Conservation (phyloP, 805 yeast genomes). For the Ogataea wickerhamii region DNA sequence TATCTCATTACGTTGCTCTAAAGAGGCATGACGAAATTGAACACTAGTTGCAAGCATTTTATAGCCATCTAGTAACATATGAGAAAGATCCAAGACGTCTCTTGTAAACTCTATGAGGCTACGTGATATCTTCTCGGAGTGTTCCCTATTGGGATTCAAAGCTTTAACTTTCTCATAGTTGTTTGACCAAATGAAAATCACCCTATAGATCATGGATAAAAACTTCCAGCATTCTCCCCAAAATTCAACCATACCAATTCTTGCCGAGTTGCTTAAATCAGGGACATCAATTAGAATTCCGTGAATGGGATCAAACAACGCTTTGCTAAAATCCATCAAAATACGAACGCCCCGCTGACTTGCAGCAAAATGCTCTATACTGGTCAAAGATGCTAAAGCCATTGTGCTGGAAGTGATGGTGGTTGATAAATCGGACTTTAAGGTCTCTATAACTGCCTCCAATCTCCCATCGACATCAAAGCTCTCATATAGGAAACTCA, state of each 20-base stretch:
- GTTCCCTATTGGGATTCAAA: slow-evolving; percentile 13
- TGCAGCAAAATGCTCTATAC: slow-evolving; percentile 20
- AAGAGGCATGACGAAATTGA: slow-evolving; percentile 21
- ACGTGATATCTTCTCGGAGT: slow-evolving; percentile 22
- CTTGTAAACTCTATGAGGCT: slow-evolving; percentile 65
- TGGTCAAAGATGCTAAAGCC: slow-evolving; percentile 14
- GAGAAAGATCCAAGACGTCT: slow-evolving; percentile 78
- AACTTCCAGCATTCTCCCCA: slow-evolving; percentile 79
- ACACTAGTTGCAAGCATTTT: slow-evolving; percentile 38
- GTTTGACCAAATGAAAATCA: slow-evolving; percentile 73
- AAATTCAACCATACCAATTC: slow-evolving; percentile 35
- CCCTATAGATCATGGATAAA: slow-evolving; percentile 60
- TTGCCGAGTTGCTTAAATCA: slow-evolving; percentile 11
- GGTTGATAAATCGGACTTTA: slow-evolving; percentile 41
- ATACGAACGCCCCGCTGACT: slow-evolving; percentile 58
- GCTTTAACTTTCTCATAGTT: slow-evolving; percentile 28
- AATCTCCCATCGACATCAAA: slow-evolving; percentile 77
- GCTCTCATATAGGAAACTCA: slow-evolving; percentile 69
- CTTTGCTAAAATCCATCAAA: slow-evolving; percentile 65
- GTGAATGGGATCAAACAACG: slow-evolving; percentile 60
- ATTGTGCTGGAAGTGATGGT: slow-evolving; percentile 45
- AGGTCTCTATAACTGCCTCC: slow-evolving; percentile 62
- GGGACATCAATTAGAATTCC: slow-evolving; percentile 42
- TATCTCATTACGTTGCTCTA: slow-evolving; percentile 15
- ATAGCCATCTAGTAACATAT: slow-evolving; percentile 61